Conservation (phyloP, 164 flowering plant species). For the Stephania yunnanensis region DNA sequence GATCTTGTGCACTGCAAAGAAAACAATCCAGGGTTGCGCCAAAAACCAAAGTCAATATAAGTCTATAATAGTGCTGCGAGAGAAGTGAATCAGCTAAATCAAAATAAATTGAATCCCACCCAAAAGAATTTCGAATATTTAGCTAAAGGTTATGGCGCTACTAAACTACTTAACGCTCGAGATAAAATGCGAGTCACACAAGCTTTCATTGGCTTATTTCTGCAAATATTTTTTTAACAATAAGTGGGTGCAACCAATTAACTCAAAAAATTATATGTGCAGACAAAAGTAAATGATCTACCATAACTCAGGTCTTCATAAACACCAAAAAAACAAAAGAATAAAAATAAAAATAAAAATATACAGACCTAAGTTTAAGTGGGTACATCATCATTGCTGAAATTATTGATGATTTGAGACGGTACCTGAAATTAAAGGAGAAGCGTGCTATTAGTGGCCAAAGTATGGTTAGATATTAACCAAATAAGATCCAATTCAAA, state of each 20-base stretch:
- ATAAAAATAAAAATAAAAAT: too few species aligned
- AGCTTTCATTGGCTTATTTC: not conserved
- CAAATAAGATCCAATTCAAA: not conserved
- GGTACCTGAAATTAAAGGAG: conserved; percentile 41
- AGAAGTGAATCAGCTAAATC: not conserved
- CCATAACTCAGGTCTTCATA: not conserved
- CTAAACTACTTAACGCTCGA: not conserved
- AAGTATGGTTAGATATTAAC: not conserved
- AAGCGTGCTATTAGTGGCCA: not conserved
- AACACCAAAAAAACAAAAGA: not conserved
- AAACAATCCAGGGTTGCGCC: not conserved
- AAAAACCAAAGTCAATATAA: not conserved
- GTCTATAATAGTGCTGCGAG: not conserved
- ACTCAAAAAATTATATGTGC: not conserved
- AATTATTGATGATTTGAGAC: conserved; percentile 49
- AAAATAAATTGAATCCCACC: not conserved
- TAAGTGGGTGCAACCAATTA: not conserved
- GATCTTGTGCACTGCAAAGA: conserved; percentile 45
- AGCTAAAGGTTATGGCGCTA: not conserved
- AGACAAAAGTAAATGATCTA: not conserved
- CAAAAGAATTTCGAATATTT: not conserved
- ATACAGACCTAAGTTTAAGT: conserved; percentile 38
- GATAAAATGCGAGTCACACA: not conserved
- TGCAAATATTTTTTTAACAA: not conserved
- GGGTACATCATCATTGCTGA: conserved; percentile 33